Evolutionary conservation across 345 rosid genomes (phyloP).

Genomic region (Rhodamnia argentea): DNA sequence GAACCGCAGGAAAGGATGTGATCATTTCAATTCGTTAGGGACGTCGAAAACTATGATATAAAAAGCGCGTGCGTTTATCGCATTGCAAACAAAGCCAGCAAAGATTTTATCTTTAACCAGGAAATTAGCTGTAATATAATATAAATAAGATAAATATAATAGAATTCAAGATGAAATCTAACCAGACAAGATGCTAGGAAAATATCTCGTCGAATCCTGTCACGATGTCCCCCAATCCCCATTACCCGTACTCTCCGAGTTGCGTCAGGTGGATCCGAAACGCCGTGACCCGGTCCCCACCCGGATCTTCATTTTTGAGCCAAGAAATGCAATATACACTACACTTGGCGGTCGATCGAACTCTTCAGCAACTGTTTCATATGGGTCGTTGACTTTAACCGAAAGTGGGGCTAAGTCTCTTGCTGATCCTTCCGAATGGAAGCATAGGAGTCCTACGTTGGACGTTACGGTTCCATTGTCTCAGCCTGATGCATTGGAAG

Average conservation of each 20-base stretch:
- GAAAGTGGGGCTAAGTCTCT: background rate
- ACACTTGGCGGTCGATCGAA: background rate
- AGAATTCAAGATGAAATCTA: background rate
- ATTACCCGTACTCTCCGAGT: background rate
- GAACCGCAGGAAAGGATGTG: background rate
- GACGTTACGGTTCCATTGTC: background rate
- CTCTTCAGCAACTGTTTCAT: background rate
- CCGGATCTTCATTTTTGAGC: background rate
- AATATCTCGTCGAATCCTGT: background rate
- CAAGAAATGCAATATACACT: background rate
- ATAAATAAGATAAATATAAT: background rate
- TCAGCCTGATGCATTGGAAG: background rate
- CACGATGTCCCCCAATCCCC: background rate
- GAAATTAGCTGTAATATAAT: background rate
- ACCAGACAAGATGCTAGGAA: background rate
- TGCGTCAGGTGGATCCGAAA: background rate
- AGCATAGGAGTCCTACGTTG: background rate
- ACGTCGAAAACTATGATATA: background rate
- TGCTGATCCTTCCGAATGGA: background rate
- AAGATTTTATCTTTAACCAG: background rate
- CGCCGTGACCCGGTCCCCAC: background rate
- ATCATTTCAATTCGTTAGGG: background rate
- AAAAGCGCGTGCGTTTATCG: too few species aligned
- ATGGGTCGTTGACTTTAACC: background rate
- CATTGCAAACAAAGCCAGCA: too few species aligned